phyloP scores from a whole-genome alignment of 2,329 filamentous ascomycete species.

The Phaeomoniella chlamydospora region DNA sequence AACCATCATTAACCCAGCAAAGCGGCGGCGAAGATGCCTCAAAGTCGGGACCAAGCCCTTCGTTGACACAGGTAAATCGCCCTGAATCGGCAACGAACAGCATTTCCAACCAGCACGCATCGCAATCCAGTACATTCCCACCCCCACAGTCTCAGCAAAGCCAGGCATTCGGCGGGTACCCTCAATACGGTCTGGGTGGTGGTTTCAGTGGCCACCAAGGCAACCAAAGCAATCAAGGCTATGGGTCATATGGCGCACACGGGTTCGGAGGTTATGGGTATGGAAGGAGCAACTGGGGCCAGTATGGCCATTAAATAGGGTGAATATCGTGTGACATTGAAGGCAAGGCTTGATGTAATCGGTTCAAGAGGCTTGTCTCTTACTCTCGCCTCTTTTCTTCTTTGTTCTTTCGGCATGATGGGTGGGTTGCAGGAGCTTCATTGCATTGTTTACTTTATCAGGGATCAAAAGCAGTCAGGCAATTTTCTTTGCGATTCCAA shows the following conservation, averaged over 20 bases:
- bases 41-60: conserved; percentile 46
- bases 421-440: not conserved
- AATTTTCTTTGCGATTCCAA: not conserved
- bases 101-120: conserved; percentile 33
- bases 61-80: conserved; percentile 46
- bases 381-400: not conserved
- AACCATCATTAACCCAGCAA: conserved; percentile 34
- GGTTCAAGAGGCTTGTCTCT: too few species aligned
- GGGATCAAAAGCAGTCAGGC: not conserved
- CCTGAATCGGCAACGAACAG: conserved; percentile 50
- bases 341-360: not conserved
- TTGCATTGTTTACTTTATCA: not conserved
- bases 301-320: not conserved
- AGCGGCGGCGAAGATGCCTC: conserved; percentile 33
- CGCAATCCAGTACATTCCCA: conserved; percentile 33
- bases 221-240: conserved; percentile 23
- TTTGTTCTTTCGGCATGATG: not conserved
- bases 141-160: conserved; percentile 31
- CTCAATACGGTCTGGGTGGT: conserved; percentile 25
- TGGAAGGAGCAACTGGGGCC: not conserved
- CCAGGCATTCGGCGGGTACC: conserved; percentile 23
- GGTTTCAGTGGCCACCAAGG: conserved; percentile 29
- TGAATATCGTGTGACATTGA: not conserved
- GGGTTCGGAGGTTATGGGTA: conserved; percentile 21
- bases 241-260: conserved; percentile 21